Base-by-base conservation (phyloP, 2,329 filamentous ascomycete genomes). In the Diaporthe ilicicola region DNA sequence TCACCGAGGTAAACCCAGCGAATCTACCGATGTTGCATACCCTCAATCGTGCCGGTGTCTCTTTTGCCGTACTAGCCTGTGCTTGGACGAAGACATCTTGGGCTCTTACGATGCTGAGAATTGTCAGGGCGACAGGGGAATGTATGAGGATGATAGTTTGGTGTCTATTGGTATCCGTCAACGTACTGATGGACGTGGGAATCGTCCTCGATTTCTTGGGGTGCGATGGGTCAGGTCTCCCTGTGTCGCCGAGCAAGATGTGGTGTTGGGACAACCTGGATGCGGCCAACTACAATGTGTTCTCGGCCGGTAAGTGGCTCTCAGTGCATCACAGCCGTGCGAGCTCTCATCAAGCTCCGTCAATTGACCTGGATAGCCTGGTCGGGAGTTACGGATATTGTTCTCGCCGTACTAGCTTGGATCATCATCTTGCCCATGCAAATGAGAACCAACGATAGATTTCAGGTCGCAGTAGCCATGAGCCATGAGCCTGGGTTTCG, bases 201-300 rank as follows among this genome's bases (percentile, higher is more conserved):
- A 24, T 48, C 24, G 34, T 62, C 56, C 42, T 62, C 7, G 48
- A 34, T 7, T 62, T 48, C 4, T 2, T 62, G 19, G 19, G 34
- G 9, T 62, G 56, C 10, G 56, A 62, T 34, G 19, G 27, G 13
- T 2, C 34, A 1, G 56, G 56, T 22, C 56, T 62, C 6, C 32
- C 19, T 24, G 19, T 32, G 24, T 48, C 56, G 1, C 27, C 42
- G 3, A 48, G 12, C 0, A 0, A 48, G 6, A 62, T 22, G 39
- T 44, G 37, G 42, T 62, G 56, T 29, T 62, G 56, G 56, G 48
- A 10, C 19, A 48, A 62, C 19, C 7, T 62, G 4, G 24, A 17
- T 10, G 56, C 56, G 29, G 56, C 42, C 27, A 48, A 48, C 27
- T 62, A 62, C 22, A 62, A 62, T 48, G 9, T 48, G 19, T 62